Evolutionary conservation across 305 asterid species (phyloP), one percentile per base, ranked within the genome.

Genomic region (Fraxinus nigra): DNA sequence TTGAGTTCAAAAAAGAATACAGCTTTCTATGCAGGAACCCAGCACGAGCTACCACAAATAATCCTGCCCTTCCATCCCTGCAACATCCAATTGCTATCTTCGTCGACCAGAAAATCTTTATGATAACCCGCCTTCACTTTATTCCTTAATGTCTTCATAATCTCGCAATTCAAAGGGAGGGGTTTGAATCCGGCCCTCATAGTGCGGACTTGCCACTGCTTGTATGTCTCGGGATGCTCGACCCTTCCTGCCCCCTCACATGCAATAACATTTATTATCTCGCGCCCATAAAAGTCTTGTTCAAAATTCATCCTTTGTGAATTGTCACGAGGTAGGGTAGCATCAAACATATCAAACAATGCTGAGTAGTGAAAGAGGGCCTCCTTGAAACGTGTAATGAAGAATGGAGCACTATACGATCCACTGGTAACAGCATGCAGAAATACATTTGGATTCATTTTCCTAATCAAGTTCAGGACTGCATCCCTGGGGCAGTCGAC

Each of bases 1-100:
- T 28, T 30, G 67, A 33, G 38, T 54, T 65, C 59, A 34, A 78
- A 22, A 16, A 3, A 5, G 43, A 28, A 76, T 28, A 11, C 38
- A 73, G 51, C 35, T 76, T 61, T 24, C 83, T 87, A 86, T 14
- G 88, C 80, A 78, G 92, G 93, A 78, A 87, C 84, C 97, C 97
- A 94, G 82, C 93, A 92, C 0, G 97, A 90, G 83, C 90, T 89
- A 72, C 92, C 95, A 56, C 84, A 90, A 56, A 89, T 83, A 35
- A 94, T 86, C 85, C 95, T 87, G 5, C 98, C 98, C 85, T 94
- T 94, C 98, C 98, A 94, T 8, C 98, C 97, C 84, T 90, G 97
- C 40, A 94, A 81, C 92, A 93, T 89, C 99, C 99, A 93, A 40
- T 84, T 81, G 3, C 95, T 86, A 83, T 92, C 97, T 90, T 89